phyloP scores from a whole-genome alignment of 441 rosid genomes.

The Manihot esculenta region DNA sequence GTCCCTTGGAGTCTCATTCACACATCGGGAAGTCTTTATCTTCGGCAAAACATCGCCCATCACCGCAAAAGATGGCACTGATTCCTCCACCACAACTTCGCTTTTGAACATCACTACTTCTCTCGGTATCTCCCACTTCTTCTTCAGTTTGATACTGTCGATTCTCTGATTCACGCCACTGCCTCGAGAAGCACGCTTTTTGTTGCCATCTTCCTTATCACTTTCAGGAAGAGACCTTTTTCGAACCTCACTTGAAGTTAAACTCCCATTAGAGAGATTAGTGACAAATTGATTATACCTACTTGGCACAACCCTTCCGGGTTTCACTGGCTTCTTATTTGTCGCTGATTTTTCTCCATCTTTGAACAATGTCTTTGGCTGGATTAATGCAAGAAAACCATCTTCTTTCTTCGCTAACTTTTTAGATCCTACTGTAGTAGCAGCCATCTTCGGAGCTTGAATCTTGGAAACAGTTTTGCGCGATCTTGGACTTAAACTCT shows the following conservation, averaged over 20 bases:
- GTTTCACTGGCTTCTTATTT: constrained; percentile 52
- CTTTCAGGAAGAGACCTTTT: constrained; percentile 75
- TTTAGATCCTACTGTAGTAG: constrained; percentile 60
- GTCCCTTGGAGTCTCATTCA: constrained; percentile 72
- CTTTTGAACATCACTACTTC: constrained; percentile 42
- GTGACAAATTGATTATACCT: constrained; percentile 55
- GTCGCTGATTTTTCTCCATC: constrained; percentile 65
- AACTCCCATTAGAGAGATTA: constrained; percentile 29
- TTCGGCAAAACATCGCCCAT: constrained; percentile 48
- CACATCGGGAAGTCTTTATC: constrained; percentile 57
- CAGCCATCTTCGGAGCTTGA: constrained; percentile 58
- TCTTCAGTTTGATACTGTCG: constrained; percentile 60
- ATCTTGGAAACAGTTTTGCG: constrained; percentile 51
- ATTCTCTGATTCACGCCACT: constrained; percentile 31
- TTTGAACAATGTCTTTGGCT: constrained; percentile 76
- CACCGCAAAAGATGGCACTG: constrained; percentile 28
- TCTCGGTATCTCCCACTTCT: constrained; percentile 81
- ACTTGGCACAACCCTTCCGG: constrained; percentile 75
- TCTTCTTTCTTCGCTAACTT: constrained; percentile 70
- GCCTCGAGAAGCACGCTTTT: constrained; percentile 62
- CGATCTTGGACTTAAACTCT: constrained; percentile 69
- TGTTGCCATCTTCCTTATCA: constrained; percentile 57
- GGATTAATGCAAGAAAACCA: constrained; percentile 49
- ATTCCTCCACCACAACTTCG: constrained; percentile 35
- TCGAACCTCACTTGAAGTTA: constrained; percentile 43